Base-by-base conservation (phyloP, 1,139 yeast species). In the Candida mesenterica region DNA sequence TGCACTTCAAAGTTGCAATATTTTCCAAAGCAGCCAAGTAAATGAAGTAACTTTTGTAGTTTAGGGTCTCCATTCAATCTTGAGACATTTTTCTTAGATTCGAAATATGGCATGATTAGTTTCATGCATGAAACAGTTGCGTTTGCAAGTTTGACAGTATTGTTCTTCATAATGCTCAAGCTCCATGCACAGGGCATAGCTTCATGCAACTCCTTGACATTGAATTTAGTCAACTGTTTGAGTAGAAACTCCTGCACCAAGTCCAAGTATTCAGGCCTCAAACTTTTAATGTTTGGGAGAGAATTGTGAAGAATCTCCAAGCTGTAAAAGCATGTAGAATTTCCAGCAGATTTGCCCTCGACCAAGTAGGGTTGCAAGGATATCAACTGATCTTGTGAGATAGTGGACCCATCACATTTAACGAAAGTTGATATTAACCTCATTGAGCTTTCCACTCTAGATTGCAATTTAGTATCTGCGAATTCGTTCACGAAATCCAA, bases 181-280 rank as follows among this genome's bases (percentile, higher is more conserved):
- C 57, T 57, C 82, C 88, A 79, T 4, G 77, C 59, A 39, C 86
- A 69, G 2, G 89, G 86, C 51, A 85, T 71, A 0, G 89, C 95
- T 45, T 79, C 80, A 18, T 75, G 77, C 10, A 86, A 56, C 46
- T 84, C 90, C 38, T 57, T 65, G 0, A 70, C 65, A 36, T 69
- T 72, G 53, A 82, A 72, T 43, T 73, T 81, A 2, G 89, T 80
- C 30, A 87, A 55, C 22, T 75, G 62, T 31, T 64, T 63, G 41
- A 84, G 55, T 18, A 86, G 50, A 7, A 75, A 67, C 0, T 66
- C 51, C 48, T 79, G 81, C n/a, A 81, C 65, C 3, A 71, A 70
- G 13, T 54, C 48, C 17, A 77, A 49, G 44, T 82, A 82, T 2
- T 64, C 69, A 0, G 75, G 70, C 36, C 82, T 68, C 26, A 83